A percentile compares a stretch with the other conserved stretches of the same genome.
Evolutionary conservation across 371 early-diverging fungal genomes (phyloP).

Genomic region (Batrachochytrium dendrobatidis): DNA sequence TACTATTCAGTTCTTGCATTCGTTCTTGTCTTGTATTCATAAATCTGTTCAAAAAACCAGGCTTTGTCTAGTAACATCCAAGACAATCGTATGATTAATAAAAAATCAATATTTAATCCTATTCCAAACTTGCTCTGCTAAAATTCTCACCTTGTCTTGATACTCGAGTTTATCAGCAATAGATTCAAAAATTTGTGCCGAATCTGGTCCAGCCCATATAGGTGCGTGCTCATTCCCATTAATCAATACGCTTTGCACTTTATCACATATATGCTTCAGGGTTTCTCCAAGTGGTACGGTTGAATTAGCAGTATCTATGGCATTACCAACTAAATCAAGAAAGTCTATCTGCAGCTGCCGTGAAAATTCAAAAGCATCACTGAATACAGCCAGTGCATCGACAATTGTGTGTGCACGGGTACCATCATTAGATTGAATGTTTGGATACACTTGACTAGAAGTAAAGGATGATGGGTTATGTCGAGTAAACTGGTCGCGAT

Average conservation of each 20-base stretch:
- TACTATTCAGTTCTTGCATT: background rate
- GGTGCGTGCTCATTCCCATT: background rate
- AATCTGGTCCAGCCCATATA: background rate
- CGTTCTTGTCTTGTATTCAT: background rate
- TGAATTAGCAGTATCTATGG: background rate
- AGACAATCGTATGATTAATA: background rate
- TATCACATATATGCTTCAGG: background rate
- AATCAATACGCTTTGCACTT: background rate
- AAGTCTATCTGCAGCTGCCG: slow-evolving; percentile 15
- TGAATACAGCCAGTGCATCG: slow-evolving; percentile 19
- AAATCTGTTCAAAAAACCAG: background rate
- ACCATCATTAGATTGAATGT: background rate
- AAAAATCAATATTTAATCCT: background rate
- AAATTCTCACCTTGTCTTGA: background rate
- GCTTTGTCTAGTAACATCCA: background rate
- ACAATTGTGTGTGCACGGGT: background rate
- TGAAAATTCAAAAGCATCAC: slow-evolving; percentile 17
- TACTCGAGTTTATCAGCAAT: background rate
- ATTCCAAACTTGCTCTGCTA: background rate
- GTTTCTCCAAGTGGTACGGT: background rate
- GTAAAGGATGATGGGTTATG: too few species aligned
- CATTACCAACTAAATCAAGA: background rate
- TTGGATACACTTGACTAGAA: too few species aligned
- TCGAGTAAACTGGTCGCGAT: too few species aligned
- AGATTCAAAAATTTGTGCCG: background rate